Base-by-base conservation (phyloP, 1,139 yeast genomes). In the Wickerhamomyces sp. region DNA sequence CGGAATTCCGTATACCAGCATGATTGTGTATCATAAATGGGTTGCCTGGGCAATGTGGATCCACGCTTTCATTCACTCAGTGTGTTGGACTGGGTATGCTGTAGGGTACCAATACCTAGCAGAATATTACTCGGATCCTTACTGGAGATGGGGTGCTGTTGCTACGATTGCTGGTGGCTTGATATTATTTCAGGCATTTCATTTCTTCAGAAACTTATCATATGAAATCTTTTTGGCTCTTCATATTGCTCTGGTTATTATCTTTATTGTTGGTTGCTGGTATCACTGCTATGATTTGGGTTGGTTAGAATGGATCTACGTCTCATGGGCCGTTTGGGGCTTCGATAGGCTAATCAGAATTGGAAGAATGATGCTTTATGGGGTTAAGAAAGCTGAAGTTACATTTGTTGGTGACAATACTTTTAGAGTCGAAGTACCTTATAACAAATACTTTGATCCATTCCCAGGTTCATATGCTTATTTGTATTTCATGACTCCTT, bases 11-110 rank as follows among this genome's bases (percentile, higher is more conserved):
- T 71, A 70, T 45, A 64, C 76, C 5, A 70, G 82, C 38, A 78
- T 81, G 55, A 64, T 79, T 41, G 64, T 73, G 27, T 69, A 77
- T 56, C 92, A 83, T 59, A 75, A 79, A 51, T 79, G 85, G 81
- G 54, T 76, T 7, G 74, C 80, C 2, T 68, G 89, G 58, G 45
- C 61, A 4, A 51, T 64, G 33, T 51, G 62, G 29, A 17, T 62
- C 12, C 54, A 63, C 41, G 60, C 67, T 2, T 42, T 70, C 25
- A 55, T 76, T 26, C 88, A 81, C 51, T 65, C 74, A 14, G 68
- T 38, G 68, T 72, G 79, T 28, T 64, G 68, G 62, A 56, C 66
- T 3, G 51, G 54, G 18, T 61, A 60, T 43, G 55, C 61, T 33
- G 40, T 6, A 37, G 42, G 5, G 41, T 41, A 8, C 49, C 52